These are phyloP conservation scores for Penicillium sp. DNA, from an alignment of 2,329 filamentous ascomycete species.

Conservation along the genomic window DNA sequence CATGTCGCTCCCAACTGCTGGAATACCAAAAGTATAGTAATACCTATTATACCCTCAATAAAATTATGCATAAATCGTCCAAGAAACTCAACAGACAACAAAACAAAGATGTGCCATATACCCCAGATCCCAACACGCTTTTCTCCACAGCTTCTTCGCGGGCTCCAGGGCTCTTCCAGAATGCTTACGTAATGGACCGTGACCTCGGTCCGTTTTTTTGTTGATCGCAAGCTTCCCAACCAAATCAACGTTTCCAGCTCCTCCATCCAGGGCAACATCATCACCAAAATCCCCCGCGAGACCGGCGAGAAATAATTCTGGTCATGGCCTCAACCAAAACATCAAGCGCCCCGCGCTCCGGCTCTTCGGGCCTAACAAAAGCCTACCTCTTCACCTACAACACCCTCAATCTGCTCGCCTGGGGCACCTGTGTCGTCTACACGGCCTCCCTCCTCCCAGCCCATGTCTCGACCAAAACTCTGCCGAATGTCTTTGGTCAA, in stretches of 20 bases:
- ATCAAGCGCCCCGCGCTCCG: slow-evolving; percentile 14
- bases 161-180: slow-evolving; percentile 16
- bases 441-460: slow-evolving; percentile 58
- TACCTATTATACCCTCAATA: background rate
- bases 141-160: slow-evolving; percentile 7
- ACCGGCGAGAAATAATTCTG: background rate
- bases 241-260: slow-evolving; percentile 12
- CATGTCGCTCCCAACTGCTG: background rate
- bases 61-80: background rate
- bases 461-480: slow-evolving; percentile 50
- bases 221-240: slow-evolving; percentile 9
- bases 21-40: background rate
- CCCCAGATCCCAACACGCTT: slow-evolving; percentile 2
- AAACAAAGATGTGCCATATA: background rate
- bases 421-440: slow-evolving; percentile 73
- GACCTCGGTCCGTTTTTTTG: slow-evolving; percentile 8
- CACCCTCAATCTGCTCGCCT: slow-evolving; percentile 70
- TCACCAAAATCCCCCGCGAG: slow-evolving; percentile 6
- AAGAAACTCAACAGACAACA: background rate
- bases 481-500: slow-evolving; percentile 48
- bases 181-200: slow-evolving; percentile 17
- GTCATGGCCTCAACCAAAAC: slow-evolving; percentile 19
- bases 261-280: slow-evolving; percentile 6
- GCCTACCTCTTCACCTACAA: slow-evolving; percentile 87
- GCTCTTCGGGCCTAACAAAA: slow-evolving; percentile 52